A percentile compares a stretch with the other conserved stretches of the same genome.
Evolutionary conservation across 768 basidiomycete genomes (phyloP).

Genomic region (Flagelloscypha sp.): DNA sequence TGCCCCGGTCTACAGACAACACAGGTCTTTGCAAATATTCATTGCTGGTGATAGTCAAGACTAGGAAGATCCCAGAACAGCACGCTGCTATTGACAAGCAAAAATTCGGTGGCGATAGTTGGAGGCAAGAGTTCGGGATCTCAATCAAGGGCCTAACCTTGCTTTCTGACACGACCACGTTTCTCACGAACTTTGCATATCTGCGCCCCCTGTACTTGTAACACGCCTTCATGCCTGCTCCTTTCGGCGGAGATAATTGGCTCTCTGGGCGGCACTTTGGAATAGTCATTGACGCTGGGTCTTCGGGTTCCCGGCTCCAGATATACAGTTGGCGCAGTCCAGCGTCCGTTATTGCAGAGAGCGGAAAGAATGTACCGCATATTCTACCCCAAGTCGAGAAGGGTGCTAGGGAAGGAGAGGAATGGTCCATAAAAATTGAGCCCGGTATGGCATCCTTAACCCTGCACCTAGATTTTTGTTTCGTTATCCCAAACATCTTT

Average conservation of each 20-base stretch:
- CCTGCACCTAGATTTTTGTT: not conserved
- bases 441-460: constrained; percentile 59
- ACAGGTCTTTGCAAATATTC: no score
- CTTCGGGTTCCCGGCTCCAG: constrained; percentile 91
- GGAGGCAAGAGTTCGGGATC: no score
- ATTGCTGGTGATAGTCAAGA: no score
- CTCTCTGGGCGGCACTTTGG: constrained; percentile 76
- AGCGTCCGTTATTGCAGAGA: constrained; percentile 44
- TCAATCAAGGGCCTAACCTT: no score
- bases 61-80: no score
- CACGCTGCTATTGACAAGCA: no score
- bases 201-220: not conserved
- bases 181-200: no score
- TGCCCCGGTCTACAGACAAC: no score
- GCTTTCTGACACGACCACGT: constrained; percentile 1
- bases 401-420: constrained; percentile 70
- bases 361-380: constrained; percentile 39
- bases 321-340: constrained; percentile 97
- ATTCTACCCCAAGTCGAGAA: constrained; percentile 84
- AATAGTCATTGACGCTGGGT: constrained; percentile 96
- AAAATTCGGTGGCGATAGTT: no score
- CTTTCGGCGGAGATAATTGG: constrained; percentile 65
- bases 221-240: constrained; percentile 57
- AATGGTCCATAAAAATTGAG: constrained; percentile 88
- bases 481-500: constrained; percentile 4